Conservation (phyloP, 2,329 filamentous ascomycete genomes). For the Chaetomiaceae sp. region DNA sequence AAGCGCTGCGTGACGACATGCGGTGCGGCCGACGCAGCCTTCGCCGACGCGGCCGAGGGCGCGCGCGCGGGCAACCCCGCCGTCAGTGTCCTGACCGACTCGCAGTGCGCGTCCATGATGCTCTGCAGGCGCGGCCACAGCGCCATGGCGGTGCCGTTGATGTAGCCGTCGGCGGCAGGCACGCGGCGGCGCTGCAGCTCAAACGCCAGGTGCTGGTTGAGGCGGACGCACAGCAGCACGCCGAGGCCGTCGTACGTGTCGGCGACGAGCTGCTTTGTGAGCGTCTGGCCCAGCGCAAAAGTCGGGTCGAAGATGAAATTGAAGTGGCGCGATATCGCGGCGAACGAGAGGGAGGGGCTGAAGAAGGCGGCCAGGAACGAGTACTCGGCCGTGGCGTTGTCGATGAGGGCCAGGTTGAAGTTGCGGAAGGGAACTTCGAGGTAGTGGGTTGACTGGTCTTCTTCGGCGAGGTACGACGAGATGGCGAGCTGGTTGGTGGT, state of each 20-base stretch:
- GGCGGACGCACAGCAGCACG: constrained; percentile 80
- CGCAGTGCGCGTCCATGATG: constrained; percentile 88
- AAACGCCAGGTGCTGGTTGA: constrained; percentile 93
- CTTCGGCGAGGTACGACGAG: constrained; percentile 85
- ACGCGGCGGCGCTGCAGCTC: constrained; percentile 88
- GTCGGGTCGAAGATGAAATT: constrained; percentile 85
- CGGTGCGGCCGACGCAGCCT: constrained; percentile 70
- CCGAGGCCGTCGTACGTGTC: constrained; percentile 81
- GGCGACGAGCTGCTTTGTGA: constrained; percentile 73
- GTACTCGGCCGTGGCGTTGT: constrained; percentile 93
- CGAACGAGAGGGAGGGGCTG: constrained; percentile 67
- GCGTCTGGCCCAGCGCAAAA: constrained; percentile 71
- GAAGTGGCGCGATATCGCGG: constrained; percentile 77
- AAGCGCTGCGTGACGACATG: constrained; percentile 94
- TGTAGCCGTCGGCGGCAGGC: constrained; percentile 82
- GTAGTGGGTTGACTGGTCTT: constrained; percentile 80
- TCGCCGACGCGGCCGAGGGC: constrained; percentile 43
- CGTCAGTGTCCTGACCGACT: constrained; percentile 67
- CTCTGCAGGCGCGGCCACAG: constrained; percentile 94
- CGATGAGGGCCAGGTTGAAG: constrained; percentile 88
- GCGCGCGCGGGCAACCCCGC: constrained; percentile 48
- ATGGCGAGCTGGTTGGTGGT: constrained; percentile 70
- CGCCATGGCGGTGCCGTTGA: constrained; percentile 93
- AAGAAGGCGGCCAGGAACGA: constrained; percentile 91
- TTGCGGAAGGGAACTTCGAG: constrained; percentile 88